These are phyloP conservation scores for Xylariomycetidae sp. DNA, from an alignment of 2,329 filamentous ascomycete species.

Conservation along the genomic window DNA sequence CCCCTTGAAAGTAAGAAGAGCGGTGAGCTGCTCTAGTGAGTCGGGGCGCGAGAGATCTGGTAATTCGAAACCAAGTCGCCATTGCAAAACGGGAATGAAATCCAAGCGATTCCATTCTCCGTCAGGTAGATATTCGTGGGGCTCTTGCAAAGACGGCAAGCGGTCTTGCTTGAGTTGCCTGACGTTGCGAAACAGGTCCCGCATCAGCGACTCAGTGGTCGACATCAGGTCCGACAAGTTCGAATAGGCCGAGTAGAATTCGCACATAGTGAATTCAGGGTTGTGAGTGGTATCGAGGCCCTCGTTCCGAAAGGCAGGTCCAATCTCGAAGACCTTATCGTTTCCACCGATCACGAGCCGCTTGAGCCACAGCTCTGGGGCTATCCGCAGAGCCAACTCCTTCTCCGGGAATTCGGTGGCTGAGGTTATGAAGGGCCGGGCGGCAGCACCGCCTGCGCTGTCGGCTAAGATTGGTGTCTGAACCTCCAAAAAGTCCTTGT, in stretches of 20 bases:
- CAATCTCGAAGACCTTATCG: slow-evolving; percentile 87
- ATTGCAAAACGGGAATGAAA: slow-evolving; percentile 76
- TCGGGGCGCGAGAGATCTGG: slow-evolving; percentile 53
- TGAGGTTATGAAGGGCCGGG: slow-evolving; percentile 76
- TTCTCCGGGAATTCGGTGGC: slow-evolving; percentile 70
- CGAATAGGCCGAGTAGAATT: slow-evolving; percentile 88
- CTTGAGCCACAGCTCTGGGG: slow-evolving; percentile 93
- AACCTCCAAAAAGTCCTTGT: slow-evolving; percentile 74
- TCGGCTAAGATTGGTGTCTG: slow-evolving; percentile 83
- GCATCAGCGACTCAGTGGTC: slow-evolving; percentile 68
- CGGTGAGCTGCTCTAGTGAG: slow-evolving; percentile 53
- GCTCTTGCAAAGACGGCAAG: slow-evolving; percentile 39
- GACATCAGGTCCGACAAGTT: slow-evolving; percentile 68
- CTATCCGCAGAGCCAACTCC: slow-evolving; percentile 74
- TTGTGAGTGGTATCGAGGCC: slow-evolving; percentile 89
- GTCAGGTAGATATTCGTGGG: slow-evolving; percentile 43
- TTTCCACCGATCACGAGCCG: slow-evolving; percentile 83
- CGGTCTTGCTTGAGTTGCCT: slow-evolving; percentile 35
- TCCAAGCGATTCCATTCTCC: slow-evolving; percentile 63
- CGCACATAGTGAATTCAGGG: slow-evolving; percentile 94
- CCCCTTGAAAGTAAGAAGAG: no score
- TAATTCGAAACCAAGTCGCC: slow-evolving; percentile 56
- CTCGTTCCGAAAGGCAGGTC: slow-evolving; percentile 88
- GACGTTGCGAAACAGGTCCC: slow-evolving; percentile 49
- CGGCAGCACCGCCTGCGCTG: slow-evolving; percentile 78